phyloP scores from a whole-genome alignment of 2,329 filamentous ascomycete genomes.

The Madurella mycetomatis region DNA sequence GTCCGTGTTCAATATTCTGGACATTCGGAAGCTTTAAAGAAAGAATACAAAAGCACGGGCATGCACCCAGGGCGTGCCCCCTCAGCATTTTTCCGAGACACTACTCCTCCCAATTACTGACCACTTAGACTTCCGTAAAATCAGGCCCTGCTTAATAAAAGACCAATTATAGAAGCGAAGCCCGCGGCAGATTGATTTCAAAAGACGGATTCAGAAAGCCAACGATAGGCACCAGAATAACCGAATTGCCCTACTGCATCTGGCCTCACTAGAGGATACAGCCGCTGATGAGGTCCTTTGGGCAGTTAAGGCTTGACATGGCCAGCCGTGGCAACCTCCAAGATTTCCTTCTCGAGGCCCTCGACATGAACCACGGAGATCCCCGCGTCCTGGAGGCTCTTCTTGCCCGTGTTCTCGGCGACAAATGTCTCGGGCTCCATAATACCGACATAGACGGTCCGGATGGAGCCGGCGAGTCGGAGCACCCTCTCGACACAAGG shows the following conservation, averaged over 20 bases:
- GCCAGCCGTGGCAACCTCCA: constrained; percentile 77
- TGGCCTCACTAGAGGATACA: neutral
- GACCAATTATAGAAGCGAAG: too few species aligned
- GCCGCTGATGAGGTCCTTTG: too few species aligned
- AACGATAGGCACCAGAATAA: neutral
- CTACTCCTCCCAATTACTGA: too few species aligned
- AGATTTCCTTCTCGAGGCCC: constrained; percentile 76
- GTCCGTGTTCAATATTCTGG: too few species aligned
- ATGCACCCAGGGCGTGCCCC: too few species aligned
- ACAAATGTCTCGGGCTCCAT: constrained; percentile 90
- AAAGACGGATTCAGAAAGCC: neutral
- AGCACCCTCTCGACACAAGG: constrained; percentile 79
- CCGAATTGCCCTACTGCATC: neutral
- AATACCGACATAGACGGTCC: constrained; percentile 80
- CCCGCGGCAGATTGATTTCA: neutral
- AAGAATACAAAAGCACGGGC: too few species aligned
- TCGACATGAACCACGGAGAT: constrained; percentile 68
- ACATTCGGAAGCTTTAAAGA: too few species aligned
- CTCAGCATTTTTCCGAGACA: too few species aligned
- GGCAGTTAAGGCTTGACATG: constrained; percentile 44
- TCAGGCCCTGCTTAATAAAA: too few species aligned
- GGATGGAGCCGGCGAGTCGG: constrained; percentile 56
- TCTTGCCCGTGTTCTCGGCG: constrained; percentile 69
- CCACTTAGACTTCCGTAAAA: too few species aligned
- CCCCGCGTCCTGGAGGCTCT: constrained; percentile 65